A percentile compares a stretch with the other conserved stretches of the same genome.
phyloP scores from a whole-genome alignment of 2,329 filamentous ascomycete species.

The Amauroascus verrucosus region DNA sequence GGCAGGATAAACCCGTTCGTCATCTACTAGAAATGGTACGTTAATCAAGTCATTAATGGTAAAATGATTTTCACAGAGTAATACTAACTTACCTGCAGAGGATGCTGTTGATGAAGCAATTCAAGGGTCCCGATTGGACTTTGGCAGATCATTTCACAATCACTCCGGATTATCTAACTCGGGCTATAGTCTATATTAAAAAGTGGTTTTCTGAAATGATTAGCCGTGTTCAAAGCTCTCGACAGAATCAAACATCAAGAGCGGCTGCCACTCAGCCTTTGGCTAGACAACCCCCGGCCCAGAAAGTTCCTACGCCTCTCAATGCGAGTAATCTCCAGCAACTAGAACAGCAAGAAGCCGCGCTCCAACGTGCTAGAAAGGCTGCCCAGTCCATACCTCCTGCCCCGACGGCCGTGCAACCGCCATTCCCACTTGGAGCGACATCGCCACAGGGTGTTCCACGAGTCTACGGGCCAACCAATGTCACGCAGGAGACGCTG shows the following conservation, averaged over 20 bases:
- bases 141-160: constrained; percentile 39
- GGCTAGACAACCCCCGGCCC: constrained; percentile 17
- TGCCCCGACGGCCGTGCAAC: constrained; percentile 42
- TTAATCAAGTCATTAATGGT: constrained; percentile 11
- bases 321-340: constrained; percentile 41
- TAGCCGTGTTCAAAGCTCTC: constrained; percentile 21
- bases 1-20: constrained; percentile 32
- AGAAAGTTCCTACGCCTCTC: constrained; percentile 27
- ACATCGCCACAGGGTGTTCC: constrained; percentile 49
- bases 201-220: constrained; percentile 35
- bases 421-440: constrained; percentile 43
- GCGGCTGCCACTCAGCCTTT: constrained; percentile 19
- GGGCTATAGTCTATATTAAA: constrained; percentile 31
- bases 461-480: constrained; percentile 43
- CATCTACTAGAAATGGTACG: constrained; percentile 32
- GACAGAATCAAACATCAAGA: constrained; percentile 16
- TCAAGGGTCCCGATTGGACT: constrained; percentile 34
- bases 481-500: constrained; percentile 47
- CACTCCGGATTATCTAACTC: constrained; percentile 30
- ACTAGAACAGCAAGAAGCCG: constrained; percentile 36
- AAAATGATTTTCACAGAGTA: constrained; percentile 9
- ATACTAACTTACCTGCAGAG: constrained; percentile 24
- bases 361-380: constrained; percentile 28
- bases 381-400: constrained; percentile 33
- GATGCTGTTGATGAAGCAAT: constrained; percentile 38